Evolutionary conservation across 139 green algal genomes (phyloP), one percentile per base, ranked within the genome.

Genomic region (Choricystis sp.): DNA sequence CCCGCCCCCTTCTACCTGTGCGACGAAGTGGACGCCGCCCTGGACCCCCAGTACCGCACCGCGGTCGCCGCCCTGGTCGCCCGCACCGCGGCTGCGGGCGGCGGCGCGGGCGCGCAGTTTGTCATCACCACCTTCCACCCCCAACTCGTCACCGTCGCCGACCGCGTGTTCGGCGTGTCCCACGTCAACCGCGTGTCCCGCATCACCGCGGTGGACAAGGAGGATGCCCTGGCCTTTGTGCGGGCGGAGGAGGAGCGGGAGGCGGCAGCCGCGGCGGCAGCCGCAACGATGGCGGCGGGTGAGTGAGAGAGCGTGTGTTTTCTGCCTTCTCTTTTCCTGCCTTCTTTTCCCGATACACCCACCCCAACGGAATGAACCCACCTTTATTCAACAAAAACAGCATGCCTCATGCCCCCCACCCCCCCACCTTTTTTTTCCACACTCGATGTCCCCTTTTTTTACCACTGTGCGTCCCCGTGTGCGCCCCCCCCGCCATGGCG

Each of bases 1-100:
- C 93, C 92, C 19, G 92, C 92, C 29, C 93, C 93, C 28, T 99
- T 99, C 72, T 96, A 99, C 79, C 78, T 99, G 23, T 98, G 98
- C 69, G 93, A 99, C 68, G 93, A 99, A 78, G 96, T 99, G 26
- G 93, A 98, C 77, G 93, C 94, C 0, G 94, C 94, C 20, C 78
- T 98, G 61, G 94, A 98, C 72, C 88, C 92, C 25, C 80, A 93
- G 78, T 96, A 95, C 77, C 31, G 85, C 25, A 85, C 84, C 22
- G 81, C 89, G 1, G 91, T 98, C 24, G 91, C 85, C 4, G 67
- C 77, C 62, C 90, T 95, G 82, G 74, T 97, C 67, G 66, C 28
- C 70, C 70, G 63, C 89, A 94, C 40, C 40, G 40, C 40, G 40
- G 40, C 40, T 16, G 40, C 40, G 68, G 78, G 83, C 2, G 60